Evolutionary conservation across 306 rosid species (phyloP).

Genomic region (Elaeagnus macrophylla): DNA sequence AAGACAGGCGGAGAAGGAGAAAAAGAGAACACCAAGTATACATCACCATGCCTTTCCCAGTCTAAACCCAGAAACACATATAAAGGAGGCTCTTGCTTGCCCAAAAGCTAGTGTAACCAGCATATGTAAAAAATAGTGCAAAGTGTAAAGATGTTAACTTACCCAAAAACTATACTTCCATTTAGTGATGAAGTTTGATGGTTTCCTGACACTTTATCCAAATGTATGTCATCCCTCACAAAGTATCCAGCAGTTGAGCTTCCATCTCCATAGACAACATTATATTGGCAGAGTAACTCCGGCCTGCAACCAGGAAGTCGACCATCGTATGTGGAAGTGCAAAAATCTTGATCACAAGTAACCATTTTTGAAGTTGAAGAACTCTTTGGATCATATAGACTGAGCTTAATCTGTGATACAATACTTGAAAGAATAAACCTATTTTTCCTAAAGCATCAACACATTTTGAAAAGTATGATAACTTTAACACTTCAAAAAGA

Average conservation of each 20-base stretch:
- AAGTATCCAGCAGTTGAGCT: constrained; percentile 62
- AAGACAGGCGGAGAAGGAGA: too few relatives aligned
- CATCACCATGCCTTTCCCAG: too few relatives aligned
- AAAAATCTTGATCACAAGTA: constrained; percentile 53
- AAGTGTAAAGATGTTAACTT: constrained; percentile 21
- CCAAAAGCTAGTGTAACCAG: too few relatives aligned
- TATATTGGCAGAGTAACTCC: constrained; percentile 45
- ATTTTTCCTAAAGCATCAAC: constrained; percentile 14
- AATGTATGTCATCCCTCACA: constrained; percentile 55
- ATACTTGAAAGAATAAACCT: constrained; percentile 20
- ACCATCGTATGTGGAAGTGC: constrained; percentile 47
- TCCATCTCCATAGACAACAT: constrained; percentile 79
- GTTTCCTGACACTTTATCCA: constrained; percentile 42
- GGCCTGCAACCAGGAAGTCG: constrained; percentile 48
- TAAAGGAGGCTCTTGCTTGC: too few relatives aligned
- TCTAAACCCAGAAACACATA: too few relatives aligned
- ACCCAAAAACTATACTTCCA: constrained; percentile 68
- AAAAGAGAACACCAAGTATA: too few relatives aligned
- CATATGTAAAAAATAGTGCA: neutral
- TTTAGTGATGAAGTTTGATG: constrained; percentile 25
- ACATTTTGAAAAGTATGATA: constrained; percentile 8
- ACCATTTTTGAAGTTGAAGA: constrained; percentile 50
- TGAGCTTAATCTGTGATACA: constrained; percentile 53
- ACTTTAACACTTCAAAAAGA: neutral
- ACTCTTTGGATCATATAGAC: constrained; percentile 42